Evolutionary conservation across 805 yeast species (phyloP).

Genomic region (Isabelozyma heimii): DNA sequence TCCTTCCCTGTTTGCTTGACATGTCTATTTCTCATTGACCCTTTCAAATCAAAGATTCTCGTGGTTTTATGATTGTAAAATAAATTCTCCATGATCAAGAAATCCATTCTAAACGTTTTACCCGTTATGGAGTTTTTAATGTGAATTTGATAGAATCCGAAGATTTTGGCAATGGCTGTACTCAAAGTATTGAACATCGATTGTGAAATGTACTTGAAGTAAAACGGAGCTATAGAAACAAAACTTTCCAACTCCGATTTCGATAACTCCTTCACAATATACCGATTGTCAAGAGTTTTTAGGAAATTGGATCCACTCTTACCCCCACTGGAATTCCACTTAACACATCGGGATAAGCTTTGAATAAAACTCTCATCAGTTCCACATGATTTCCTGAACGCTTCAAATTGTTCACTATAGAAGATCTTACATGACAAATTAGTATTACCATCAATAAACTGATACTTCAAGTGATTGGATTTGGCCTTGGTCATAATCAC

Average conservation of each 20-base stretch:
- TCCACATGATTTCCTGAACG: conserved; percentile 82
- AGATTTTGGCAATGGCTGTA: conserved; percentile 89
- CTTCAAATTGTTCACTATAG: conserved; percentile 95
- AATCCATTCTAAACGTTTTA: conserved; percentile 79
- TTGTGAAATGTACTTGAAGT: conserved; percentile 93
- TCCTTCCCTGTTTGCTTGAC: conserved; percentile 95
- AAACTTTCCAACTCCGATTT: conserved; percentile 90
- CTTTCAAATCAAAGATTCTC: conserved; percentile 91
- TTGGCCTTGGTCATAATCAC: conserved; percentile 72
- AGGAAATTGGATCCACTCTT: conserved; percentile 93
- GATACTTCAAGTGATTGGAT: conserved; percentile 89
- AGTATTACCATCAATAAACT: conserved; percentile 82
- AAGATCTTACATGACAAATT: conserved; percentile 88
- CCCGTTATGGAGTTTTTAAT: conserved; percentile 77
- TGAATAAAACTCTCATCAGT: conserved; percentile 74
- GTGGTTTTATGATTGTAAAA: conserved; percentile 81
- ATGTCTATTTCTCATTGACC: conserved; percentile 96
- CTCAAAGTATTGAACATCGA: conserved; percentile 93
- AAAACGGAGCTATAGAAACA: conserved; percentile 92
- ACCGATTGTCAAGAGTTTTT: conserved; percentile 87
- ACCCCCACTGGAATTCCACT: conserved; percentile 97
- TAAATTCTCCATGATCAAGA: conserved; percentile 91
- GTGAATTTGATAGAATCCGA: conserved; percentile 93
- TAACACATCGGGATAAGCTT: conserved; percentile 87
- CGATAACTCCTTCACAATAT: conserved; percentile 84